These are phyloP conservation scores for Inga oerstediana DNA, from an alignment of 306 rosid genomes.

Conservation along the genomic window DNA sequence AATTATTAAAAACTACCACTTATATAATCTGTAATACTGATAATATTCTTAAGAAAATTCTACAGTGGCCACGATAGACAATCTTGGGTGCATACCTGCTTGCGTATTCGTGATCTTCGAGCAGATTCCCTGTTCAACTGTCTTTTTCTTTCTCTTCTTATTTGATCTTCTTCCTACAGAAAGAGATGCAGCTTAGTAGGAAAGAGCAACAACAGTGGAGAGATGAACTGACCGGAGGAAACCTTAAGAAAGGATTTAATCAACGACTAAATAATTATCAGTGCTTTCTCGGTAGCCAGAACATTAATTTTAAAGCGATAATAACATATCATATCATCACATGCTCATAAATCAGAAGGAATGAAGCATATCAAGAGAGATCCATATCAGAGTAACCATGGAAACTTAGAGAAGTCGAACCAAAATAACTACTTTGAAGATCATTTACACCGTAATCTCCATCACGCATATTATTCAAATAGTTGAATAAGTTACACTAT, in stretches of 20 bases:
- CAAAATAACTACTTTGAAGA: not conserved
- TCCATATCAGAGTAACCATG: not conserved
- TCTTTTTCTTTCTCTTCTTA: constrained; percentile 41
- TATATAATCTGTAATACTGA: no score
- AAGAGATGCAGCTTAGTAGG: constrained; percentile 15
- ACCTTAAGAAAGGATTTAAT: not conserved
- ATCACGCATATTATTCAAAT: not conserved
- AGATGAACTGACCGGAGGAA: not conserved
- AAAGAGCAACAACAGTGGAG: not conserved
- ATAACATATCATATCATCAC: not conserved
- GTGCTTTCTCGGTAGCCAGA: not conserved
- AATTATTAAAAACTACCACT: no score
- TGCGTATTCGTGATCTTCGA: constrained; percentile 40
- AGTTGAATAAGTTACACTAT: not conserved
- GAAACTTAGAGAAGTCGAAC: not conserved
- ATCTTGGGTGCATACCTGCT: constrained; percentile 34
- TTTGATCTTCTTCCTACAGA: constrained; percentile 42
- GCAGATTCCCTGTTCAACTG: constrained; percentile 37
- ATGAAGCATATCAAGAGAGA: not conserved
- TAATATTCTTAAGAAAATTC: no score
- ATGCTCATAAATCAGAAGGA: not conserved
- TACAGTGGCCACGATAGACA: no score
- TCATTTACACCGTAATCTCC: not conserved
- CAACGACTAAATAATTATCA: not conserved
- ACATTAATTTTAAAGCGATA: not conserved